These are phyloP conservation scores for Podospora australis DNA, from an alignment of 495 filamentous ascomycete genomes.

Conservation along the genomic window DNA sequence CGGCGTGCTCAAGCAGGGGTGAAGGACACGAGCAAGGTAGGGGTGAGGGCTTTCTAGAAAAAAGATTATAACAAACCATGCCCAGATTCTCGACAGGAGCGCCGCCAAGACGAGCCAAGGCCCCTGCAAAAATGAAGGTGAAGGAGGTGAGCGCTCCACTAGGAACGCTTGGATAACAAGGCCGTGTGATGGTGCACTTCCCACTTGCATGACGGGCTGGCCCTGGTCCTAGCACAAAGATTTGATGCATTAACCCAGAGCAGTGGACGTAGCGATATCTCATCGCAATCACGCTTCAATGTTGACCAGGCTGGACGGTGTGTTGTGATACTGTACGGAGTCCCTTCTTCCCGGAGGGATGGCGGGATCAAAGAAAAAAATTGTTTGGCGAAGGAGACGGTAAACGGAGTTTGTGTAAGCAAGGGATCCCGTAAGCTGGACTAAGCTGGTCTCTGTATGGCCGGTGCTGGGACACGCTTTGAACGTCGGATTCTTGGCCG, in stretches of 20 bases:
- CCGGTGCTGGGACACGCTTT: background rate
- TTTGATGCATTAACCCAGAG: constrained; percentile 29
- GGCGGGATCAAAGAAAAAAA: no score
- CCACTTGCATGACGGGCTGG: constrained; percentile 19
- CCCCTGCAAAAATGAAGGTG: constrained; percentile 24
- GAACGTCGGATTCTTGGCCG: constrained; percentile 1
- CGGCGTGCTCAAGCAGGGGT: constrained; percentile 6
- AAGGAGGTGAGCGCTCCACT: constrained; percentile 24
- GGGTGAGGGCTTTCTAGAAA: constrained; percentile 30
- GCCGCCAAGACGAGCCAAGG: constrained; percentile 22
- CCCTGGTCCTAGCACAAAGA: constrained; percentile 6
- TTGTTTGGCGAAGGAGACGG: constrained; percentile 6
- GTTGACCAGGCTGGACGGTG: constrained; percentile 1
- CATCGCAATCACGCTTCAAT: constrained; percentile 9
- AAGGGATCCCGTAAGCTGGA: background rate
- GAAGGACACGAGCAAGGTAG: constrained; percentile 11
- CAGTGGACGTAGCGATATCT: constrained; percentile 29
- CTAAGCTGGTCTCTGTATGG: background rate
- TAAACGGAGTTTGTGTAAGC: constrained; percentile 3
- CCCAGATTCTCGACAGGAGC: constrained; percentile 13
- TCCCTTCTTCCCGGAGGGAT: background rate
- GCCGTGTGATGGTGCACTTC: constrained; percentile 16
- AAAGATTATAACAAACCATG: constrained; percentile 14
- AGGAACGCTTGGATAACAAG: constrained; percentile 13
- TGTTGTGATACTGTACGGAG: constrained; percentile 15